Conservation (phyloP, 495 filamentous ascomycete species). For the Neurospora sp. region DNA sequence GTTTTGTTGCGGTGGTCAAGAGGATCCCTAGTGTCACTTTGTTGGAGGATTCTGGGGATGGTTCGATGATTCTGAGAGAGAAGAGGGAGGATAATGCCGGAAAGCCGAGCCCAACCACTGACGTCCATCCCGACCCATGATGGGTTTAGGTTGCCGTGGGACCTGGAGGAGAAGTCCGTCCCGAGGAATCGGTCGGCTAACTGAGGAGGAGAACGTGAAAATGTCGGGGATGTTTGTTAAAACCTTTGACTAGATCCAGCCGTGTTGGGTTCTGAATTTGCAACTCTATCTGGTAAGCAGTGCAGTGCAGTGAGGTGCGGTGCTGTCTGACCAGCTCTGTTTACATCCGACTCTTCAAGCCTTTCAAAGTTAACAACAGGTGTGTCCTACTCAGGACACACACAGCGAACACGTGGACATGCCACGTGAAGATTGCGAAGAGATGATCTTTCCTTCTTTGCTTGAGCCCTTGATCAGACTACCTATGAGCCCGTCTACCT, state of each 20-base stretch:
- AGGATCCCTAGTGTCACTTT: neutral
- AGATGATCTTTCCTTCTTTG: neutral
- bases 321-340: neutral
- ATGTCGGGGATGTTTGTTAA: neutral
- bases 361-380: neutral
- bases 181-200: neutral
- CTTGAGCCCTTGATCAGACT: neutral
- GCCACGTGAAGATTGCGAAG: neutral
- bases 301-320: neutral
- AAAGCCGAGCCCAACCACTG: neutral
- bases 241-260: neutral
- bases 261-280: neutral
- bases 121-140: neutral
- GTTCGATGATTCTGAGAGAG: neutral
- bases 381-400: neutral
- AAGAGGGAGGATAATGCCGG: neutral
- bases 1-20: neutral
- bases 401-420: neutral
- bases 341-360: neutral
- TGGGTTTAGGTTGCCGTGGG: neutral
- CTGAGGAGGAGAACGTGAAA: neutral
- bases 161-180: neutral
- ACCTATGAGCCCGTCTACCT: neutral
- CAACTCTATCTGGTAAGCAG: neutral
- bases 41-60: neutral